Percentiles rank a stretch among this genome's conserved stretches.
These are phyloP conservation scores for Meyerozyma carpophila DNA, from an alignment of 1,139 yeast genomes.

Conservation along the genomic window DNA sequence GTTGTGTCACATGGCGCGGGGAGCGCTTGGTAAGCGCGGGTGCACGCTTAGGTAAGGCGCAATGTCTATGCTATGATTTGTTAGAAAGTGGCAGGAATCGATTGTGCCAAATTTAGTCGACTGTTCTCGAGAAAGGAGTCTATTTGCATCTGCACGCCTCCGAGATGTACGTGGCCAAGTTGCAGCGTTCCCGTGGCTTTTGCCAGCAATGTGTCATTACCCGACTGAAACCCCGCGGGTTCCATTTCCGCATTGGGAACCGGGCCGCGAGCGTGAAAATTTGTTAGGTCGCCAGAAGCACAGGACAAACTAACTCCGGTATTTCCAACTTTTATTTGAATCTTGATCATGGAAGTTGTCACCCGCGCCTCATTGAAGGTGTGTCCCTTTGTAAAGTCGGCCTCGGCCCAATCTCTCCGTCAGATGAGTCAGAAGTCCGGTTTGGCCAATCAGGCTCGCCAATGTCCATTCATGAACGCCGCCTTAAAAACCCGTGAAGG, in stretches of 20 bases:
- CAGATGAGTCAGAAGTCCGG: slow-evolving; percentile 37
- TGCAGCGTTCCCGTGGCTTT: background rate
- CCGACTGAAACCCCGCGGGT: background rate
- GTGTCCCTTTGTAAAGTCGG: slow-evolving; percentile 81
- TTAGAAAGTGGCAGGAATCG: background rate
- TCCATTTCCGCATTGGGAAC: background rate
- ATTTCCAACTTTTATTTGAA: background rate
- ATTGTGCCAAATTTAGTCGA: too few relatives aligned
- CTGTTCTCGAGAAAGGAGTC: too few relatives aligned
- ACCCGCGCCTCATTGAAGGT: slow-evolving; percentile 72
- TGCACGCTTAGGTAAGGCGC: background rate
- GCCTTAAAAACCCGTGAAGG: slow-evolving; percentile 47
- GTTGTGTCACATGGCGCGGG: background rate
- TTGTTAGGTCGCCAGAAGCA: background rate
- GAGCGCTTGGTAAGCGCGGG: background rate
- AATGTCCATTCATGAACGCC: slow-evolving; percentile 85
- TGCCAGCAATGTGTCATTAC: background rate
- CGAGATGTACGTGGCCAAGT: too few relatives aligned
- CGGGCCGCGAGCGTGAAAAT: background rate
- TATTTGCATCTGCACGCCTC: too few relatives aligned
- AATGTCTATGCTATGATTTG: background rate
- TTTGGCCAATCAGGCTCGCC: slow-evolving; percentile 59
- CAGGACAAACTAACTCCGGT: background rate
- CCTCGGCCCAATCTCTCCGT: slow-evolving; percentile 58
- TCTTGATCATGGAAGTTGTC: slow-evolving; percentile 61